phyloP scores from a whole-genome alignment of 768 basidiomycete genomes.

The Leccinum uliginosum region DNA sequence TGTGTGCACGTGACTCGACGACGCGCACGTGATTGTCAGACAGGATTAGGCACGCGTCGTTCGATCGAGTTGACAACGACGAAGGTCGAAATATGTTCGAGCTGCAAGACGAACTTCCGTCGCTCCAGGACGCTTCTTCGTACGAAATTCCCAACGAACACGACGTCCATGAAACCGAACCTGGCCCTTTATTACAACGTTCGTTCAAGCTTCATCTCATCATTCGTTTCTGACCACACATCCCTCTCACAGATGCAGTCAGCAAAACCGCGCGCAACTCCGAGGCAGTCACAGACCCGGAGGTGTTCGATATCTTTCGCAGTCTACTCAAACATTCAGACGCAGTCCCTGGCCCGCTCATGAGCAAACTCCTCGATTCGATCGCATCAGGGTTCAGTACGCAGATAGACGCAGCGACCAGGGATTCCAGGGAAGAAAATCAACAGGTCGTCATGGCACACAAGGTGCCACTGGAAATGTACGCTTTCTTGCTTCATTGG shows the following conservation, averaged over 20 bases:
- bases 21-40: slow-evolving; percentile 25
- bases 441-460: slow-evolving; percentile 58
- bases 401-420: slow-evolving; percentile 67
- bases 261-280: slow-evolving; percentile 74
- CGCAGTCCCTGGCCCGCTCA: slow-evolving; percentile 54
- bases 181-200: slow-evolving; percentile 58
- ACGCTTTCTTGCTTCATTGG: slow-evolving; percentile 90
- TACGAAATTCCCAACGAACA: slow-evolving; percentile 71
- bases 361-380: slow-evolving; percentile 87
- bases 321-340: slow-evolving; percentile 75
- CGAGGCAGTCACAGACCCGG: slow-evolving; percentile 60
- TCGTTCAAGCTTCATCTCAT: slow-evolving; percentile 13
- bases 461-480: slow-evolving; percentile 80
- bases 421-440: slow-evolving; percentile 67
- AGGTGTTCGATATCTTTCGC: slow-evolving; percentile 79
- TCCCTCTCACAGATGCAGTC: slow-evolving; percentile 57
- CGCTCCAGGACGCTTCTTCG: slow-evolving; percentile 52
- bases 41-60: slow-evolving; percentile 8
- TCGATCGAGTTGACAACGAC: slow-evolving; percentile 1
- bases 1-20: slow-evolving; percentile 13
- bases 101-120: slow-evolving; percentile 72
- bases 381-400: slow-evolving; percentile 70
- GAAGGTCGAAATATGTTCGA: slow-evolving; percentile 49
- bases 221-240: slow-evolving; percentile 3
- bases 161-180: slow-evolving; percentile 55